A percentile compares a stretch with the other conserved stretches of the same genome.
phyloP scores from a whole-genome alignment of 2,329 filamentous ascomycete species.

The Cladosporium austrohemisphaericum region DNA sequence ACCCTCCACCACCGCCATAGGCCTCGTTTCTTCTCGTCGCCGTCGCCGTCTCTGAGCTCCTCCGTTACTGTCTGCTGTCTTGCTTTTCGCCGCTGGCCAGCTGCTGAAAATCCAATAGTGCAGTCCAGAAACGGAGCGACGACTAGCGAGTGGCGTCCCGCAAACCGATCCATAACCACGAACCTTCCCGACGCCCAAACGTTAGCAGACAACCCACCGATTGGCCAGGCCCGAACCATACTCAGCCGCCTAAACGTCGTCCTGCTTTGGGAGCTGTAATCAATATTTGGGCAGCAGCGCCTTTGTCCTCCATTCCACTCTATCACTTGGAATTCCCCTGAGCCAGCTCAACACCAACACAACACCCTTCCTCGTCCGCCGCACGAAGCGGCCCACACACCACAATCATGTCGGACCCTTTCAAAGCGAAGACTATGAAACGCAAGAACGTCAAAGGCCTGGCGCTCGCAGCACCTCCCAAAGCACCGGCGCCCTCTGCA shows the following conservation, averaged over 20 bases:
- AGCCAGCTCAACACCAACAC: background rate
- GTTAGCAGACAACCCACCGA: background rate
- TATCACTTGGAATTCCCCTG: background rate
- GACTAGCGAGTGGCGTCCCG: background rate
- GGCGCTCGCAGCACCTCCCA: conserved; percentile 75
- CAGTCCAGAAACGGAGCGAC: background rate
- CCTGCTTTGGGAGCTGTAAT: background rate
- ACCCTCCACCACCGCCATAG: too few species aligned
- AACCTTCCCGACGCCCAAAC: conserved; percentile 10
- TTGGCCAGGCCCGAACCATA: conserved; percentile 1
- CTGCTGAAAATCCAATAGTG: background rate
- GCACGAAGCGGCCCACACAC: conserved; percentile 7
- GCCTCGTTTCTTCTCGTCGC: too few species aligned
- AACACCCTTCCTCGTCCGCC: conserved; percentile 3
- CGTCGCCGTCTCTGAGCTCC: too few species aligned
- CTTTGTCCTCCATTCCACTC: background rate
- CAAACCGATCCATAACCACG: background rate
- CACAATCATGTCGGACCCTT: conserved; percentile 52
- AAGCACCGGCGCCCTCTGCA: conserved; percentile 66
- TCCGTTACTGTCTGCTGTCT: too few species aligned
- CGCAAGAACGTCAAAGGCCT: conserved; percentile 98
- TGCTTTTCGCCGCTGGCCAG: background rate
- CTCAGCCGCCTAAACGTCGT: conserved; percentile 2
- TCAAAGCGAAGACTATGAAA: conserved; percentile 80
- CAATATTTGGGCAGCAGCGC: background rate